A percentile compares a stretch with the other conserved stretches of the same genome.
Conservation (phyloP, 2,329 filamentous ascomycete species). For the Chaetomiaceae sp. region DNA sequence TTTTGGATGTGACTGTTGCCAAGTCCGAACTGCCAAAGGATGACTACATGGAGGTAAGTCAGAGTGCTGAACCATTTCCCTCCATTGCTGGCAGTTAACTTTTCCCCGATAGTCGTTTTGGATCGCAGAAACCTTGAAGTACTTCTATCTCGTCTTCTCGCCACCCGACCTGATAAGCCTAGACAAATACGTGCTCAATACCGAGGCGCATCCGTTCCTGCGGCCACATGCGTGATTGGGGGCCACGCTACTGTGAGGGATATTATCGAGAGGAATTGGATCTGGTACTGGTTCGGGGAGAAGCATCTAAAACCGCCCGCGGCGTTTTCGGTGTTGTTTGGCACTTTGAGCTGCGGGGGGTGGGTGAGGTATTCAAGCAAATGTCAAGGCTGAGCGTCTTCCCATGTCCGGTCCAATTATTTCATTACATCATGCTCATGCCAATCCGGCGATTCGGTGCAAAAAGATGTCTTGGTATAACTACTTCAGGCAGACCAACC, state of each 20-base stretch:
- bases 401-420: too few species aligned
- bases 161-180: slow-evolving; percentile 58
- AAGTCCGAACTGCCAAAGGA: slow-evolving; percentile 33
- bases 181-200: slow-evolving; percentile 64
- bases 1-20: slow-evolving; percentile 44
- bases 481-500: background rate
- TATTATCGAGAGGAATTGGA: background rate
- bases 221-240: slow-evolving; percentile 1
- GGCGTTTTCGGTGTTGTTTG: too few species aligned
- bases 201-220: slow-evolving; percentile 47
- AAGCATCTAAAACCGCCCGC: too few species aligned
- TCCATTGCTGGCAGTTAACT: background rate
- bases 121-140: slow-evolving; percentile 70
- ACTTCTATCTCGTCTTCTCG: slow-evolving; percentile 68
- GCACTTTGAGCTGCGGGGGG: too few species aligned
- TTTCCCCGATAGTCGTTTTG: slow-evolving; percentile 51
- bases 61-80: background rate
- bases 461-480: slow-evolving; percentile 1
- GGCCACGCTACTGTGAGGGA: background rate
- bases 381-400: too few species aligned
- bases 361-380: too few species aligned
- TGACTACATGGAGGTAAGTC: slow-evolving; percentile 38
- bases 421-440: too few species aligned
- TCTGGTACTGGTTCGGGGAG: too few species aligned
- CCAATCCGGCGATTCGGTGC: too few species aligned